Evolutionary conservation across 805 yeast genomes (phyloP).

Genomic region (Zygotorulaspora florentina): DNA sequence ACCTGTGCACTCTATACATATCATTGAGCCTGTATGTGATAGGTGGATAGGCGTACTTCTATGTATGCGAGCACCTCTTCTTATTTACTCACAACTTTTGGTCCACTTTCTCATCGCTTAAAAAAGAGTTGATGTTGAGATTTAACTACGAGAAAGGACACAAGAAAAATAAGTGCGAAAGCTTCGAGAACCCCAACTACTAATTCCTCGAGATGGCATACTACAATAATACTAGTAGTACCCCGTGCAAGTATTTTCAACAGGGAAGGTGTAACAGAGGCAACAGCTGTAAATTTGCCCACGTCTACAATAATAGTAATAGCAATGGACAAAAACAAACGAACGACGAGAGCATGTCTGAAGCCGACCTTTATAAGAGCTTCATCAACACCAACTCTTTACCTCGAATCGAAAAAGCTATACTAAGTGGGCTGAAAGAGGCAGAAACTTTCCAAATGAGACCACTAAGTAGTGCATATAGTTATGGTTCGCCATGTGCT

Average conservation of each 20-base stretch:
- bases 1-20: conserved; percentile 83
- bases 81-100: background rate
- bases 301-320: conserved; percentile 30
- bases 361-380: conserved; percentile 17
- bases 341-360: conserved; percentile 11
- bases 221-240: conserved; percentile 18
- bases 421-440: conserved; percentile 24
- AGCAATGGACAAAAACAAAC: conserved; percentile 6
- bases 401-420: conserved; percentile 27
- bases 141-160: background rate
- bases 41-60: no score
- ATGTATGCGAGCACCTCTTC: background rate
- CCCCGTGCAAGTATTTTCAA: conserved; percentile 43
- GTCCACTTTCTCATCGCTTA: background rate
- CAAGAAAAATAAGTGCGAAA: background rate
- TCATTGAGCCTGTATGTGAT: conserved; percentile 44
- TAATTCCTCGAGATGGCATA: conserved; percentile 1
- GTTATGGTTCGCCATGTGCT: conserved; percentile 46
- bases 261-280: conserved; percentile 45
- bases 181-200: background rate
- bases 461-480: conserved; percentile 44
- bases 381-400: conserved; percentile 26
- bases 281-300: conserved; percentile 41
- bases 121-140: background rate
- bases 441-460: conserved; percentile 24